Base-by-base conservation (phyloP, 352 stramenopile genomes). In the Globisporangium yorkense region DNA sequence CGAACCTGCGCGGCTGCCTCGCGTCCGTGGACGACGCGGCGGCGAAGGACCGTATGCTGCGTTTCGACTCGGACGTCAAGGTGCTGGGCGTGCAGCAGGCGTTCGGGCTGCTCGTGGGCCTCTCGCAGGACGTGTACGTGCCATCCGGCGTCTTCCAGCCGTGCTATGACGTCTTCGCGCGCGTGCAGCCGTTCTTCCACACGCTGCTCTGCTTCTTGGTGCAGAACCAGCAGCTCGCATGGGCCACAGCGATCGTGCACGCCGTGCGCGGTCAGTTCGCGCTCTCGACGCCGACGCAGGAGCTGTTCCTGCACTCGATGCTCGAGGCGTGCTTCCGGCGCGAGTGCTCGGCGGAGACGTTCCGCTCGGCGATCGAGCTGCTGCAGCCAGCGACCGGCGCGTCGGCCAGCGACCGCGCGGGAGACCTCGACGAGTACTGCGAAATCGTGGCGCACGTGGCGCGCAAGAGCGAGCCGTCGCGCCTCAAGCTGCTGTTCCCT, bases 361-460 rank as follows among this genome's bases (percentile, higher is more conserved):
- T 93, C 24, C 47, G 70, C 21, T 64, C 70, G 16, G 71, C 77
- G 20, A 77, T 90, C 29, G 47, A 75, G 15, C 59, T 93, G 39
- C 60, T 93, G 46, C 74, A 75, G 54, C 72, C 74, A 7, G 41
- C 50, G 41, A 29, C 27, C 1, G 24, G 24, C 24, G 24, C 24
- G 24, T 27, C 24, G 24, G 24, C 24, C 24, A 27, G 49, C 21
- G 13, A 41, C 4, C 31, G 20, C 27, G 51, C 5, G 33, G 66
- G 66, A 13, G 75, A 89, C 51, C 77, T 88, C 40, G 81, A 84
- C 24, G 82, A 89, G 62, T 94, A 92, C 56, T 92, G 84, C 33
- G 84, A 92, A 59, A 89, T 94, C 40, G 76, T 94, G 8, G 84
- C 84, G 1, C 75, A 94, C 49, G 82, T 94, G 3, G 84, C 82